Conservation (phyloP, 169 alveolate genomes). For the Plasmodium falciparum region DNA sequence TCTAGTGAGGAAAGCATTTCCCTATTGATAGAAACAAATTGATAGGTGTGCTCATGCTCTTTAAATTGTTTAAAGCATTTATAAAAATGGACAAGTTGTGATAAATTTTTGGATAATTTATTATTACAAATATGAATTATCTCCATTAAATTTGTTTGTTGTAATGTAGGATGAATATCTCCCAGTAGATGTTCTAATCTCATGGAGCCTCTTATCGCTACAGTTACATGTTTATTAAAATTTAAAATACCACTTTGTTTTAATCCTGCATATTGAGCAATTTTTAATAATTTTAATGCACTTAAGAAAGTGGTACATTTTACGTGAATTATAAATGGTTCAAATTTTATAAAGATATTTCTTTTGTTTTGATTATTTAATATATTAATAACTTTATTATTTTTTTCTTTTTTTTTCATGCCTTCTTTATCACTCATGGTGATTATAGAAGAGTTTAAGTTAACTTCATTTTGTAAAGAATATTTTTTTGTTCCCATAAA, state of each 20-base stretch:
- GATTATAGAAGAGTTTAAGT: background rate
- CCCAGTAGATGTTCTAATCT: constrained; percentile 48
- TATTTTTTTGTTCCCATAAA: background rate
- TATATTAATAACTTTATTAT: background rate
- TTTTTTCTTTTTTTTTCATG: background rate
- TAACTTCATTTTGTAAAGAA: background rate
- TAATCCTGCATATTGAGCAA: constrained; percentile 80
- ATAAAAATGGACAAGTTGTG: constrained; percentile 58
- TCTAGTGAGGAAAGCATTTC: too few species aligned
- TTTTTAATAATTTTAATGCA: constrained; percentile 77
- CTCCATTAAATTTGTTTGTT: background rate
- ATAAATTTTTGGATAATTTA: constrained; percentile 42
- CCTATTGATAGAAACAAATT: too few species aligned
- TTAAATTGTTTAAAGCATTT: constrained; percentile 14
- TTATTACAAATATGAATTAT: constrained; percentile 38
- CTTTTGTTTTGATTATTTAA: background rate
- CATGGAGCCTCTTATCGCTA: constrained; percentile 82
- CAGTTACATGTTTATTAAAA: constrained; percentile 69
- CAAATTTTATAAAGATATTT: constrained; percentile 79
- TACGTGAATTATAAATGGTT: constrained; percentile 85
- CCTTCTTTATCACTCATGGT: constrained; percentile 4
- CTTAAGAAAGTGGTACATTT: constrained; percentile 77
- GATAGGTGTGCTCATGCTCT: too few species aligned
- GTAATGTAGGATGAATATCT: background rate
- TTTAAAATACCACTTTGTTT: constrained; percentile 84